Conservation (phyloP, 2,329 filamentous ascomycete species). For the Talaromyces funiculosus region DNA sequence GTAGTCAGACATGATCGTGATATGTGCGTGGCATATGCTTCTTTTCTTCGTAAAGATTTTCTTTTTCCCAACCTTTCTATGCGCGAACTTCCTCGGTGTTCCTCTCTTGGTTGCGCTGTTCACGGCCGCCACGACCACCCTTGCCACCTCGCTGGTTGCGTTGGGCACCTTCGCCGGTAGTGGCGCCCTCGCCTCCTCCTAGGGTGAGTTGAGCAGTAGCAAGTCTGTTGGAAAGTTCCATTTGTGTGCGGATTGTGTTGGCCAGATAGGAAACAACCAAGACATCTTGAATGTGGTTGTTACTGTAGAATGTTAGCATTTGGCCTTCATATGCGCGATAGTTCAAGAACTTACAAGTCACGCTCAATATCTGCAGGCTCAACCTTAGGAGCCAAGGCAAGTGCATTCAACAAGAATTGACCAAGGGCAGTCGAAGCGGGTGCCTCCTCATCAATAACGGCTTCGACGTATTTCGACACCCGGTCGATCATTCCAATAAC, state of each 20-base stretch:
- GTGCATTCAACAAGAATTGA: conserved; percentile 89
- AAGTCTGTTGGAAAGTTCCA: conserved; percentile 92
- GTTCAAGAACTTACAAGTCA: conserved; percentile 63
- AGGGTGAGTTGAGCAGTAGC: conserved; percentile 68
- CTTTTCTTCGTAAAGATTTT: neutral
- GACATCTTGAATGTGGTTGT: conserved; percentile 99
- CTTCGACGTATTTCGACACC: conserved; percentile 85
- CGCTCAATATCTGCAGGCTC: conserved; percentile 83
- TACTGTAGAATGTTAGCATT: conserved; percentile 46
- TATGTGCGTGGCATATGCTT: conserved; percentile 11
- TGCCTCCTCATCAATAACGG: conserved; percentile 81
- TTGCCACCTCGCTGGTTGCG: conserved; percentile 37
- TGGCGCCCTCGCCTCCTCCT: conserved; percentile 41
- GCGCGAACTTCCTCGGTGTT: conserved; percentile 35
- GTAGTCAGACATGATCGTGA: conserved; percentile 22
- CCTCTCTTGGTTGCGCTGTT: conserved; percentile 35
- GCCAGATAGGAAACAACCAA: conserved; percentile 96
- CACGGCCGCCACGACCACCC: conserved; percentile 30
- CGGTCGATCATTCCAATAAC: conserved; percentile 85
- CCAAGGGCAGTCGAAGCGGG: conserved; percentile 85
- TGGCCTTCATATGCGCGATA: neutral
- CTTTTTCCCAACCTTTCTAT: conserved; percentile 20
- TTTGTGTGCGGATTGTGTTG: conserved; percentile 98
- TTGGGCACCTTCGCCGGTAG: conserved; percentile 28
- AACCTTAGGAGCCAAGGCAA: conserved; percentile 92